Percentiles rank a stretch among this genome's conserved stretches.
Conservation (phyloP, 495 filamentous ascomycete species). For the Penicillium flavigenum region DNA sequence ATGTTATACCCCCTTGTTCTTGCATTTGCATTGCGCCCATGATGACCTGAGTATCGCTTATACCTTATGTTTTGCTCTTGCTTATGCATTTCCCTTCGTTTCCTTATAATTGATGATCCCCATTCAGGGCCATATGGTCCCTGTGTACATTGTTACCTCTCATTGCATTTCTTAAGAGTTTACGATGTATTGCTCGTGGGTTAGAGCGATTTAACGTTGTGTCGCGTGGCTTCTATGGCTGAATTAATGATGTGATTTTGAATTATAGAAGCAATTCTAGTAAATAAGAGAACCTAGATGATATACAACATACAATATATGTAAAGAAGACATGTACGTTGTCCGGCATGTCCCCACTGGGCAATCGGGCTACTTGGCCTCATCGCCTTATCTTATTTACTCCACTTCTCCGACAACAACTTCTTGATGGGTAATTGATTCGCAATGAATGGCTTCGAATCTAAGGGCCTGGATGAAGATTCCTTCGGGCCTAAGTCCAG, state of each 20-base stretch:
- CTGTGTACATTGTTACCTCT: conserved; percentile 33
- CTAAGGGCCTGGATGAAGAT: conserved; percentile 71
- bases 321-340: neutral
- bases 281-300: neutral
- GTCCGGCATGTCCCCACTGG: neutral
- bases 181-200: conserved; percentile 19
- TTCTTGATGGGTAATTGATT: conserved; percentile 22
- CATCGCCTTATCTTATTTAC: conserved; percentile 25
- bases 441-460: conserved; percentile 69
- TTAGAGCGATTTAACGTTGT: conserved; percentile 11
- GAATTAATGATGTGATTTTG: conserved; percentile 16
- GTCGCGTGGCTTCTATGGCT: neutral
- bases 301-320: neutral
- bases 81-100: conserved; percentile 23
- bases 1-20: conserved; percentile 44
- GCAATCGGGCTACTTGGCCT: conserved; percentile 43
- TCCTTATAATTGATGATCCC: conserved; percentile 26
- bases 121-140: conserved; percentile 16
- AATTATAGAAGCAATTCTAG: neutral
- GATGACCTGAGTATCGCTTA: conserved; percentile 31
- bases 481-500: conserved; percentile 71
- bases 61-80: conserved; percentile 23
- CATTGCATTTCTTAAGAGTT: conserved; percentile 30
- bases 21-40: conserved; percentile 41
- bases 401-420: conserved; percentile 21